A percentile compares a stretch with the other conserved stretches of the same genome.
Evolutionary conservation across 306 rosid genomes (phyloP).

Genomic region (Luffa acutangula): DNA sequence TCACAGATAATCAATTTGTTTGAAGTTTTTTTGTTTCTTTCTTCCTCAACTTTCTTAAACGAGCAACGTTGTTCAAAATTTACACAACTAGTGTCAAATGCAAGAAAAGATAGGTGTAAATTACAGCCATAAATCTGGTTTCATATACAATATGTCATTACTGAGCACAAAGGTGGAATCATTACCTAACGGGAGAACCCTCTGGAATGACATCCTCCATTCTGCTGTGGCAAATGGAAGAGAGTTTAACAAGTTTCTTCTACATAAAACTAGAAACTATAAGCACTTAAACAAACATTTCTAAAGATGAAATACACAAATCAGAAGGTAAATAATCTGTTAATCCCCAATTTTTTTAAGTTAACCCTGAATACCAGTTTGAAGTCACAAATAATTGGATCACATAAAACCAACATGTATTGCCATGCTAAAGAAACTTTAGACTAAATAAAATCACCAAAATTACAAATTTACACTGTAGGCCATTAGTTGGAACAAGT

Average conservation of each 20-base stretch:
- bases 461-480: not conserved
- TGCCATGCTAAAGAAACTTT: not conserved
- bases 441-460: not conserved
- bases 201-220: conserved; percentile 60
- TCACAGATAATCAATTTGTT: not conserved
- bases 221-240: conserved; percentile 72
- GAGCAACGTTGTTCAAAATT: not conserved
- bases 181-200: conserved; percentile 51
- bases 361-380: not conserved
- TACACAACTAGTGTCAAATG: not conserved
- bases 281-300: conserved; percentile 11
- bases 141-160: not conserved
- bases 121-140: not conserved
- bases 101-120: not conserved
- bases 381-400: not conserved
- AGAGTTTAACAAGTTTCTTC: conserved; percentile 51
- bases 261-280: conserved; percentile 30
- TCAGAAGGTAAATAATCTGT: not conserved
- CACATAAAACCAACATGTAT: not conserved
- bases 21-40: not conserved
- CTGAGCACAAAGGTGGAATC: not conserved
- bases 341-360: not conserved
- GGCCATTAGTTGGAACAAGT: not conserved
- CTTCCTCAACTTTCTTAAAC: not conserved
- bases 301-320: not conserved